Percentiles rank a stretch among this genome's conserved stretches.
Evolutionary conservation across 441 rosid species (phyloP).

Genomic region (Erysimum pusillum): DNA sequence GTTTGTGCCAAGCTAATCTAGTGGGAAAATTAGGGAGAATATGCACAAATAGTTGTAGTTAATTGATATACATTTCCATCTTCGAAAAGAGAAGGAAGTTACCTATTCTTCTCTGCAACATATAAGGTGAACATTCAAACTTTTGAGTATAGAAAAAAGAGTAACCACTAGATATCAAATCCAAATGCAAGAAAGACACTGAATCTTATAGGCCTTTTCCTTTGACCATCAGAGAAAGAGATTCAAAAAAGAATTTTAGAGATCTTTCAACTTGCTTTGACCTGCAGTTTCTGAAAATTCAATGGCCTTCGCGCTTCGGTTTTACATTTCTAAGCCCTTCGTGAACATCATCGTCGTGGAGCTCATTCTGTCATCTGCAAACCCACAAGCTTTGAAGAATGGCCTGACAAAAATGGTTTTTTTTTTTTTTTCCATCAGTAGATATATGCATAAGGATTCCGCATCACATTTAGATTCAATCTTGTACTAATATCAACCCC

Average conservation of each 20-base stretch:
- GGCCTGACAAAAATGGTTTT: conserved; percentile 48
- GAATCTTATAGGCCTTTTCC: conserved; percentile 14
- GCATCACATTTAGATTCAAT: not conserved
- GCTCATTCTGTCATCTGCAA: conserved; percentile 79
- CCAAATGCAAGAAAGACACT: conserved; percentile 31
- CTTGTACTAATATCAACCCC: not conserved
- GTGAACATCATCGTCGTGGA: conserved; percentile 86
- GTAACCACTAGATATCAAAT: conserved; percentile 11
- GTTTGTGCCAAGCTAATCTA: not conserved
- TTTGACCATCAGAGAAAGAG: conserved; percentile 24
- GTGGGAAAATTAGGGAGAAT: not conserved
- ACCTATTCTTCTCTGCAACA: not conserved
- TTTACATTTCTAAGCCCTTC: conserved; percentile 26
- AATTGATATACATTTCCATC: not conserved
- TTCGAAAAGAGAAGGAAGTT: not conserved
- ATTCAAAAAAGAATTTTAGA: not conserved
- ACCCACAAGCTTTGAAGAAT: conserved; percentile 87
- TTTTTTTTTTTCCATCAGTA: not conserved
- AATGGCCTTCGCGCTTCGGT: not conserved
- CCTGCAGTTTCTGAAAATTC: conserved; percentile 12
- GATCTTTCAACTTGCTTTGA: conserved; percentile 32
- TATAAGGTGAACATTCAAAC: not conserved
- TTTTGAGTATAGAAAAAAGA: not conserved
- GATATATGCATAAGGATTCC: not conserved
- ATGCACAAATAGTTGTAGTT: not conserved